phyloP scores from a whole-genome alignment of 2,329 filamentous ascomycete species.

The Myriosclerotinia duriaeana region DNA sequence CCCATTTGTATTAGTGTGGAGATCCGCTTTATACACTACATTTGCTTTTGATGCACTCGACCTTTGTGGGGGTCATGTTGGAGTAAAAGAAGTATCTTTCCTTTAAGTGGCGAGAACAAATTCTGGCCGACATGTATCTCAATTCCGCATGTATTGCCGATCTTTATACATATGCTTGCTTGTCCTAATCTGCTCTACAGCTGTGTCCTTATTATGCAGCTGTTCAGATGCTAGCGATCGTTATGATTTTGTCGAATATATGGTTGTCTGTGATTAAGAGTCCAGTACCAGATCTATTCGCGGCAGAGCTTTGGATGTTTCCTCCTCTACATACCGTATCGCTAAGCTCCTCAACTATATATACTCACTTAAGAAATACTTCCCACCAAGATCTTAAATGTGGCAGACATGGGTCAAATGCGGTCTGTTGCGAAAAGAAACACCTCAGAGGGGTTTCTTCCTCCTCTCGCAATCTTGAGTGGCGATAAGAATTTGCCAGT shows the following conservation, averaged over 20 bases:
- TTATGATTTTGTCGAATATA: neutral
- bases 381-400: neutral
- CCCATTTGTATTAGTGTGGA: constrained; percentile 8
- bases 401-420: neutral
- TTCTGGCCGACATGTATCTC: neutral
- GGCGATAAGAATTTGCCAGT: neutral
- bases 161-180: neutral
- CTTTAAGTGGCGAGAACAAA: neutral
- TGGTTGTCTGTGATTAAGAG: neutral
- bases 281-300: neutral
- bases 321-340: neutral
- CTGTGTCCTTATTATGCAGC: neutral
- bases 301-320: neutral
- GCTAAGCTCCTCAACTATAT: neutral
- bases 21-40: constrained; percentile 8
- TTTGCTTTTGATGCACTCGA: neutral
- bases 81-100: neutral
- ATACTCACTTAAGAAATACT: neutral
- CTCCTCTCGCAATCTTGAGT: neutral
- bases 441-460: neutral
- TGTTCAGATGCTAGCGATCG: neutral
- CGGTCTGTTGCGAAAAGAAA: neutral
- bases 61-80: constrained; percentile 1
- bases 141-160: neutral
- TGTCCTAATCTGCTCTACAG: neutral